A percentile compares a stretch with the other conserved stretches of the same genome.
Conservation (phyloP, 2,329 filamentous ascomycete species). For the Phoma sp. region DNA sequence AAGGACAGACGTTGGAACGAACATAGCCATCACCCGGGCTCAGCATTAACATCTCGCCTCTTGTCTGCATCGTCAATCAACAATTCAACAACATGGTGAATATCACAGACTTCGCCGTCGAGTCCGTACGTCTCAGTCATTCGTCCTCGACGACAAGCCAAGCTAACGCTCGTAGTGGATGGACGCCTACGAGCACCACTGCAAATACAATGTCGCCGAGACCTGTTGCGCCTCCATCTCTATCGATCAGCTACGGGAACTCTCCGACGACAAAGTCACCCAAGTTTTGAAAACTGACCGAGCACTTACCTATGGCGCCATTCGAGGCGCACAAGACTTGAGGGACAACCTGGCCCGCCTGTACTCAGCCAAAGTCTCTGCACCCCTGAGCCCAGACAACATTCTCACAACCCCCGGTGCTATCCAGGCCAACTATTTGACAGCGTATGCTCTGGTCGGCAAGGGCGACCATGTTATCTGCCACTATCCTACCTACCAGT, state of each 20-base stretch:
- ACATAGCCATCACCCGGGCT: not conserved
- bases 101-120: constrained; percentile 71
- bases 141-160: constrained; percentile 10
- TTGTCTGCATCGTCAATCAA: not conserved
- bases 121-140: constrained; percentile 61
- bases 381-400: constrained; percentile 62
- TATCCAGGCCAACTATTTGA: constrained; percentile 84
- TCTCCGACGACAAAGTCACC: constrained; percentile 63
- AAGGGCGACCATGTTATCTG: constrained; percentile 84
- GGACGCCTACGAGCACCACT: constrained; percentile 60
- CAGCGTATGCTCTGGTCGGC: constrained; percentile 73
- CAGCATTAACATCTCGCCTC: too few relatives aligned
- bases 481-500: constrained; percentile 83
- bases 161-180: constrained; percentile 57
- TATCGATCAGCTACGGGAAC: constrained; percentile 66
- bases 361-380: constrained; percentile 64
- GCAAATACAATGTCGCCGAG: constrained; percentile 75
- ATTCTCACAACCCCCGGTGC: constrained; percentile 80
- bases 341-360: constrained; percentile 69
- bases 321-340: constrained; percentile 70
- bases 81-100: constrained; percentile 58
- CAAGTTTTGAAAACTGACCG: constrained; percentile 60
- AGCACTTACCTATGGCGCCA: constrained; percentile 75
- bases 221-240: constrained; percentile 80
- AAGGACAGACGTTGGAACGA: not conserved